These are phyloP conservation scores for Voacanga thouarsii DNA, from an alignment of 257 asterid species.

Conservation along the genomic window DNA sequence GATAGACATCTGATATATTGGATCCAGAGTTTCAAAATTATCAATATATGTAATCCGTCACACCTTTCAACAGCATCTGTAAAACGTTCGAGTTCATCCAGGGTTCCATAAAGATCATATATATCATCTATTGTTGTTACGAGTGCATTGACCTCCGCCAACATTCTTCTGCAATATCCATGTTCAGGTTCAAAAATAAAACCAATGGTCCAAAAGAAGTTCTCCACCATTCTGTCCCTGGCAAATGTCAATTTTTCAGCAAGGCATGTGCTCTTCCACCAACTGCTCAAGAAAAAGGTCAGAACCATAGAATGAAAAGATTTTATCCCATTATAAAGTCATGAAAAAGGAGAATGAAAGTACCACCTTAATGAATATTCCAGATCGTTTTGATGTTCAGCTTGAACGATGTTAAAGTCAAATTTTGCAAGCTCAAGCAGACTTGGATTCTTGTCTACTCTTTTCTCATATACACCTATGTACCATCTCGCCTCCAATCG, in stretches of 20 bases:
- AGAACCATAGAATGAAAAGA: too few species aligned
- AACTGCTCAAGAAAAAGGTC: neutral
- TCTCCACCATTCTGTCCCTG: constrained; percentile 22
- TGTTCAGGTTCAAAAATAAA: constrained; percentile 8
- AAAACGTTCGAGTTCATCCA: constrained; percentile 18
- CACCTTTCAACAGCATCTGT: constrained; percentile 20
- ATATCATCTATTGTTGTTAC: constrained; percentile 15
- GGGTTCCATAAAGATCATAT: constrained; percentile 22
- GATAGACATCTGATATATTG: too few species aligned
- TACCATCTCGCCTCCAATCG: constrained; percentile 21
- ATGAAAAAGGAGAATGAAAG: neutral
- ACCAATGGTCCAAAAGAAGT: constrained; percentile 22
- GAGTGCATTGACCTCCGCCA: constrained; percentile 9
- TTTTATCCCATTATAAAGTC: too few species aligned
- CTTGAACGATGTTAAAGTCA: constrained; percentile 26
- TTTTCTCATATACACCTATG: constrained; percentile 17
- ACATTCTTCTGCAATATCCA: constrained; percentile 17
- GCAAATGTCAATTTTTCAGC: constrained; percentile 16
- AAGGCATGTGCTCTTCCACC: constrained; percentile 16
- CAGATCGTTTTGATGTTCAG: constrained; percentile 12
- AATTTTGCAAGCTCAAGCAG: constrained; percentile 19
- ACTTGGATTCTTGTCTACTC: neutral
- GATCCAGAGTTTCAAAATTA: too few species aligned
- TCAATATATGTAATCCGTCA: neutral
- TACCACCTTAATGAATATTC: constrained; percentile 5